These are phyloP conservation scores for Saccharomycopsis capsularis DNA, from an alignment of 805 yeast genomes.

Conservation along the genomic window DNA sequence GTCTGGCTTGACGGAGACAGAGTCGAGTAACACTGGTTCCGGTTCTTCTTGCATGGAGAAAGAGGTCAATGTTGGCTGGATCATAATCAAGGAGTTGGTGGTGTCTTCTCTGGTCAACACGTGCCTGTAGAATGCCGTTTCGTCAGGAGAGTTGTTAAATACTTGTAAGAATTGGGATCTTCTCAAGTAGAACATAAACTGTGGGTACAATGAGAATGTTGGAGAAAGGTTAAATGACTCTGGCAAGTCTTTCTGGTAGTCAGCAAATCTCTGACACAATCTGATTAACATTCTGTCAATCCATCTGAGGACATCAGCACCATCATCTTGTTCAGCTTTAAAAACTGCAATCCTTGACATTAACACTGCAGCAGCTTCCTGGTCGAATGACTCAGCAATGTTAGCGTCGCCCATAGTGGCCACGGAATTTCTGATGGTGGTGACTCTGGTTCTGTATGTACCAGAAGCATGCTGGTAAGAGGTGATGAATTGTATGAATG, in stretches of 20 bases:
- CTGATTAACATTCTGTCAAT: constrained; percentile 43
- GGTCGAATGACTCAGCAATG: constrained; percentile 50
- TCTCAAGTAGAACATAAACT: constrained; percentile 59
- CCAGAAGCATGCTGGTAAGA: constrained; percentile 59
- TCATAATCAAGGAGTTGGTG: constrained; percentile 54
- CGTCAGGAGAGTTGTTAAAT: constrained; percentile 68
- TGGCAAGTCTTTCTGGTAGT: constrained; percentile 40
- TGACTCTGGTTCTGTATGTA: constrained; percentile 50
- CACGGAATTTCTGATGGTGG: constrained; percentile 45
- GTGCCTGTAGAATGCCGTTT: constrained; percentile 59
- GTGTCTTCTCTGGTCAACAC: constrained; percentile 56
- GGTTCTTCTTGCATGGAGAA: constrained; percentile 48
- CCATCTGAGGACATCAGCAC: constrained; percentile 40
- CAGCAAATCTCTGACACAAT: constrained; percentile 40
- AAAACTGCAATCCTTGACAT: constrained; percentile 48
- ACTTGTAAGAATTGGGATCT: constrained; percentile 60
- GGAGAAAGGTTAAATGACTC: constrained; percentile 44
- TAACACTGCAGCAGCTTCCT: constrained; percentile 61
- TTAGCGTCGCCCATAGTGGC: constrained; percentile 35
- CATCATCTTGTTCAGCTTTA: constrained; percentile 34
- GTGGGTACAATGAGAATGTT: constrained; percentile 51
- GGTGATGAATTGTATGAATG: constrained; percentile 48
- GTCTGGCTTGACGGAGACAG: constrained; percentile 51
- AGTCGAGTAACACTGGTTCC: constrained; percentile 56
- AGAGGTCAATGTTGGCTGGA: constrained; percentile 60